A percentile compares a stretch with the other conserved stretches of the same genome.
Evolutionary conservation across 1,284 basidiomycete genomes (phyloP).

Genomic region (Apiotrichum akiyoshidainum): DNA sequence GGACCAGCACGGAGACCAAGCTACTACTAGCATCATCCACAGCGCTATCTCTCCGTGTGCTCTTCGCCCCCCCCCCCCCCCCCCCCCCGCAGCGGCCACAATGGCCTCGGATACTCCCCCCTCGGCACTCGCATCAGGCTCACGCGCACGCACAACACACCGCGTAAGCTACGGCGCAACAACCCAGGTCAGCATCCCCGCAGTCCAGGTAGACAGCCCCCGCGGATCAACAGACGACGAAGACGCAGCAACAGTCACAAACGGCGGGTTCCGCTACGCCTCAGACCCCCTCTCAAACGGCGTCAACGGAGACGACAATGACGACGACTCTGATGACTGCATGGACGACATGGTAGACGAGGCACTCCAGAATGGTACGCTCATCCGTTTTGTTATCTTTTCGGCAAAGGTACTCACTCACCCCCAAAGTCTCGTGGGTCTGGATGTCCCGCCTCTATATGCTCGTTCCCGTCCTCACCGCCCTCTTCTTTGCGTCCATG

Average conservation of each 20-base stretch:
- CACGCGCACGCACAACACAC: no score
- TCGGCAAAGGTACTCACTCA: not conserved
- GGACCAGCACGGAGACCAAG: no score
- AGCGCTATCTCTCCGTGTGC: no score
- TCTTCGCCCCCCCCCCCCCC: no score
- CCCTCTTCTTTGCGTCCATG: constrained; percentile 35
- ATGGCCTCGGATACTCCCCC: no score
- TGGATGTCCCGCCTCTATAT: constrained; percentile 44
- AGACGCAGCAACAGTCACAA: not conserved
- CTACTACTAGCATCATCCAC: no score
- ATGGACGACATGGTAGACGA: constrained; percentile 7
- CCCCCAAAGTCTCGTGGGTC: constrained; percentile 38
- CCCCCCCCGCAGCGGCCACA: no score
- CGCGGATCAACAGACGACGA: not conserved
- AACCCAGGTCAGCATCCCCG: no score
- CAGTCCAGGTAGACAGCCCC: no score
- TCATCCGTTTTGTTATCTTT: not conserved
- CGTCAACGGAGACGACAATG: not conserved
- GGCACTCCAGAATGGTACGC: constrained; percentile 7
- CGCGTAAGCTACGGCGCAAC: no score
- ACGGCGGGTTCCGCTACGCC: not conserved
- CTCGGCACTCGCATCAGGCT: no score
- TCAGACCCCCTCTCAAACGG: not conserved
- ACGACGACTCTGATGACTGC: not conserved
- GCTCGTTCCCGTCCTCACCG: constrained; percentile 42